Evolutionary conservation across 768 basidiomycete species (phyloP).

Genomic region (Collybia sordida): DNA sequence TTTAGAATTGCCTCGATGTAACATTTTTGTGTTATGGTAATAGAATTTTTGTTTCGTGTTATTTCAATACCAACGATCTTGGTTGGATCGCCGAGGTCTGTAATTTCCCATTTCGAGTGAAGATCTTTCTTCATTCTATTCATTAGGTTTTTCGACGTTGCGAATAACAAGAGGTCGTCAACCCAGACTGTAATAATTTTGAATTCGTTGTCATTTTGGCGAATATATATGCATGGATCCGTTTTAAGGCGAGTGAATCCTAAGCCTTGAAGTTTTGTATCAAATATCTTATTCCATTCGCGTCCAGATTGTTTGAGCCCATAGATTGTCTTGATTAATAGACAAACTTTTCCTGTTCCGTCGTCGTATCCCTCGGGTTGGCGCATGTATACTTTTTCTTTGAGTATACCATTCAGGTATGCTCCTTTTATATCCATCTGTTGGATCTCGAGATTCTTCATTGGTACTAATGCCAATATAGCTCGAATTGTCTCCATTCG

Average conservation of each 20-base stretch:
- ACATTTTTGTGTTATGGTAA: neutral
- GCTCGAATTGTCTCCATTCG: slow-evolving; percentile 10
- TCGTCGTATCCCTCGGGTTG: slow-evolving; percentile 19
- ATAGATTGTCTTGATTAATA: slow-evolving; percentile 3
- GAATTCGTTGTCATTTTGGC: neutral
- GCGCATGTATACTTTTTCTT: slow-evolving; percentile 33
- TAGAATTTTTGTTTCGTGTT: neutral
- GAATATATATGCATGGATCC: neutral
- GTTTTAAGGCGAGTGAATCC: neutral
- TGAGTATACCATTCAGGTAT: slow-evolving; percentile 8
- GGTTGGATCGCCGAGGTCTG: neutral
- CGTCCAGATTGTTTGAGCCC: slow-evolving; percentile 11
- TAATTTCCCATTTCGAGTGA: neutral
- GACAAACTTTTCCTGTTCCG: slow-evolving; percentile 5
- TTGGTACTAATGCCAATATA: slow-evolving; percentile 21
- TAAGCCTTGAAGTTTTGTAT: neutral
- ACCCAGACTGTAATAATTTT: neutral
- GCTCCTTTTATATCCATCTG: slow-evolving; percentile 10
- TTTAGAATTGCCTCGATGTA: neutral
- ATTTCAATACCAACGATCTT: slow-evolving; percentile 1
- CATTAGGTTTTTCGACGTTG: neutral
- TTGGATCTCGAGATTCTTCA: neutral
- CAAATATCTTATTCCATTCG: no score
- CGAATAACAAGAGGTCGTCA: neutral
- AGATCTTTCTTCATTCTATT: neutral